Conservation (phyloP, 78 protist species). For the Speleostelium caveatum region DNA sequence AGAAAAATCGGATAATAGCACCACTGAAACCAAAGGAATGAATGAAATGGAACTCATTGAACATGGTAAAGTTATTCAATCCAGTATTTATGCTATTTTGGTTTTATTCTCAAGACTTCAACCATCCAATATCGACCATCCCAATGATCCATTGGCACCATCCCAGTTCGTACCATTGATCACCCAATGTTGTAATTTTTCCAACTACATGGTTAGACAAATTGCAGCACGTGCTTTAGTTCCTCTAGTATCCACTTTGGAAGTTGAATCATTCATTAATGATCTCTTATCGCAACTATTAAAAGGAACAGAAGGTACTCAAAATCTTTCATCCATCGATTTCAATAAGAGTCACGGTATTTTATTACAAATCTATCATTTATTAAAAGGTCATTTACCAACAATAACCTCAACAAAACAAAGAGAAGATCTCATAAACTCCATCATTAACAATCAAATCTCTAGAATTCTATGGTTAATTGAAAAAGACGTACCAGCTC, state of each 20-base stretch:
- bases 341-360: conserved; percentile 56
- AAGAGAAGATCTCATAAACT: not conserved
- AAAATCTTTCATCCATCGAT: not conserved
- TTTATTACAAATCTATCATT: conserved; percentile 55
- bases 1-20: not conserved
- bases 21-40: not conserved
- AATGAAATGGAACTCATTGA: not conserved
- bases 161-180: conserved; percentile 55
- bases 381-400: conserved; percentile 60
- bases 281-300: not conserved
- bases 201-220: conserved; percentile 80
- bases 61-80: conserved; percentile 48
- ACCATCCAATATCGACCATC: conserved; percentile 68
- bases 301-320: not conserved
- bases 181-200: conserved; percentile 72
- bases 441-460: not conserved
- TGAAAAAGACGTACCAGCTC: not conserved
- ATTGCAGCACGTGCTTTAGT: conserved; percentile 78
- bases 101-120: conserved; percentile 61
- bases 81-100: conserved; percentile 50
- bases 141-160: conserved; percentile 74
- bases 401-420: conserved; percentile 12
- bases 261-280: conserved; percentile 35
- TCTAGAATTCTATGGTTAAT: conserved; percentile 18
- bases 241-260: conserved; percentile 69